These are phyloP conservation scores for Grosmannia clavigera DNA, from an alignment of 2,329 filamentous ascomycete species.

Conservation along the genomic window DNA sequence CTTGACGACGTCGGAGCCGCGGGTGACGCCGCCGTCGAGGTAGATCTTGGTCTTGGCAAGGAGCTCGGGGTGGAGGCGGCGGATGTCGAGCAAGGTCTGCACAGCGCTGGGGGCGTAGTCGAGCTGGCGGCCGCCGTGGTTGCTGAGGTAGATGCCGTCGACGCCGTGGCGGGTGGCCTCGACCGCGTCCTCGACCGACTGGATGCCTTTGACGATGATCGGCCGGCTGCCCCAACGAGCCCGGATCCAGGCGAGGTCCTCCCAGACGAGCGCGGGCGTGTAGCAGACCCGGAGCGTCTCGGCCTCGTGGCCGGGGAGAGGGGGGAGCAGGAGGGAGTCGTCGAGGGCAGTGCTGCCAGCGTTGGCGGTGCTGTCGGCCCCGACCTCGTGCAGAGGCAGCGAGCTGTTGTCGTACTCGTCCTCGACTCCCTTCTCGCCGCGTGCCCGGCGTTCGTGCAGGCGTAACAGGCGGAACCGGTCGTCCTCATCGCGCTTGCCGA, in stretches of 20 bases:
- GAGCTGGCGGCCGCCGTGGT: constrained; percentile 39
- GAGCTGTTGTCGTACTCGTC: neutral
- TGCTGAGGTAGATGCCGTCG: constrained; percentile 34
- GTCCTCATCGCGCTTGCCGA: constrained; percentile 8
- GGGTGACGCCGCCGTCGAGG: constrained; percentile 32
- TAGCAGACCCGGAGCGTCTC: neutral
- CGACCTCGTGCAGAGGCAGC: neutral
- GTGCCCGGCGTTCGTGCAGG: neutral
- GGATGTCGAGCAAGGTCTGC: constrained; percentile 32
- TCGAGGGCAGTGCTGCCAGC: neutral
- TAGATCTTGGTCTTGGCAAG: constrained; percentile 30
- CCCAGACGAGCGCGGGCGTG: constrained; percentile 30
- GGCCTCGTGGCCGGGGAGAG: constrained; percentile 2
- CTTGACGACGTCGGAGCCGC: constrained; percentile 35
- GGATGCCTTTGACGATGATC: constrained; percentile 21
- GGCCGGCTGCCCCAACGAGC: constrained; percentile 44
- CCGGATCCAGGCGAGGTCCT: constrained; percentile 42
- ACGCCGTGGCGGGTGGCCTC: constrained; percentile 27
- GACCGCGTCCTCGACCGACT: constrained; percentile 19
- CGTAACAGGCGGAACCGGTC: constrained; percentile 1
- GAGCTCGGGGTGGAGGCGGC: constrained; percentile 27
- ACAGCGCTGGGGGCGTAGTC: constrained; percentile 31
- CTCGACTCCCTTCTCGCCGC: neutral
- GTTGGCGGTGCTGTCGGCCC: too few species aligned
- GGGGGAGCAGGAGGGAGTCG: neutral